Conservation (phyloP, 2,329 filamentous ascomycete genomes). For the Tetracladium maxilliforme region DNA sequence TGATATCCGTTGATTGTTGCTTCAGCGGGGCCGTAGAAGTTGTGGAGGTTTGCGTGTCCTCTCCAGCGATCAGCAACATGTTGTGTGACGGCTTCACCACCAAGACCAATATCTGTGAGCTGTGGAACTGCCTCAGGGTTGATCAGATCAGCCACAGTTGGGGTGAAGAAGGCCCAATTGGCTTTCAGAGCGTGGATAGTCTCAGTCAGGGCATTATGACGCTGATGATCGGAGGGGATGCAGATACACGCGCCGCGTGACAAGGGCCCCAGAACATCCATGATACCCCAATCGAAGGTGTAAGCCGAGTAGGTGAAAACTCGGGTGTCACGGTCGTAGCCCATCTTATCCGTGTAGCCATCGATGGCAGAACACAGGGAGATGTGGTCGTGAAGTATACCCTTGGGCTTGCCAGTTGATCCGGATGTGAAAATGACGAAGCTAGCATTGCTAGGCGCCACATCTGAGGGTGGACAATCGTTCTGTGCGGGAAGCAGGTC, state of each 20-base stretch:
- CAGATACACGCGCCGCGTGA: constrained; percentile 21
- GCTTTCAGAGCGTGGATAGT: constrained; percentile 10
- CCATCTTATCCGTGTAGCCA: constrained; percentile 49
- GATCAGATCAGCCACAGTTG: constrained; percentile 12
- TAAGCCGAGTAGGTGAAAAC: constrained; percentile 54
- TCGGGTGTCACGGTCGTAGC: constrained; percentile 19
- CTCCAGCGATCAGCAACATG: constrained; percentile 22
- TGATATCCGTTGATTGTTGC: too few species aligned
- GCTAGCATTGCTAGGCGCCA: too few species aligned
- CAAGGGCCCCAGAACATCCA: constrained; percentile 19
- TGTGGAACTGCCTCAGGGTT: constrained; percentile 9
- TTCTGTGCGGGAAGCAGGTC: too few species aligned
- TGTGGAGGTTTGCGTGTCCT: constrained; percentile 17
- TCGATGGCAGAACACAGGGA: constrained; percentile 46
- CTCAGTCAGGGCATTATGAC: constrained; percentile 18
- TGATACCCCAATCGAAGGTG: constrained; percentile 22
- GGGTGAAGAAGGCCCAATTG: constrained; percentile 12
- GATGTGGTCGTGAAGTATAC: constrained; percentile 60
- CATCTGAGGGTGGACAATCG: too few species aligned
- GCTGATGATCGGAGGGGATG: constrained; percentile 20
- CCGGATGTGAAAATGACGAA: constrained; percentile 79
- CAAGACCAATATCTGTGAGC: constrained; percentile 9
- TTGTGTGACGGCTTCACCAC: constrained; percentile 18
- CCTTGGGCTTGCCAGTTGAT: constrained; percentile 68
- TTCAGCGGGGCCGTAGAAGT: constrained; percentile 23